Percentiles rank a stretch among this genome's conserved stretches.
Conservation (phyloP, 441 rosid genomes). For the Populus tomentosa region DNA sequence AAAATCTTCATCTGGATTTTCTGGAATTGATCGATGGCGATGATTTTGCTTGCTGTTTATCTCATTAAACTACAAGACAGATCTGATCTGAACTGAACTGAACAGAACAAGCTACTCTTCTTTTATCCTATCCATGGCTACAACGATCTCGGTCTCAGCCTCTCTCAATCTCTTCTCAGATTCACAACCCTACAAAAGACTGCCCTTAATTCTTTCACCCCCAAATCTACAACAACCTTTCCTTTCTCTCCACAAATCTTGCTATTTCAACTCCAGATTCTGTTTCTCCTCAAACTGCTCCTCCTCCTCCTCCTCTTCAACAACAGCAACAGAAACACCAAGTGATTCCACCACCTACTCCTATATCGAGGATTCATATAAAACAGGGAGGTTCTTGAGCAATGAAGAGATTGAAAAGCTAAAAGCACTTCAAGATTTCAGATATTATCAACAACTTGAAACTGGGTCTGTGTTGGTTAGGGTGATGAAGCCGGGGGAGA, state of each 20-base stretch:
- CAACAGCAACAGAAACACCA: slow-evolving; percentile 6
- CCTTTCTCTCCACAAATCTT: slow-evolving; percentile 29
- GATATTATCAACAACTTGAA: slow-evolving; percentile 45
- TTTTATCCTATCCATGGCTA: slow-evolving; percentile 27
- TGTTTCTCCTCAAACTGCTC: slow-evolving; percentile 39
- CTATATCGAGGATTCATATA: slow-evolving; percentile 52
- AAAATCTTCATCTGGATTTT: background rate
- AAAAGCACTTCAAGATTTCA: slow-evolving; percentile 58
- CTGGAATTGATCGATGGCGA: background rate
- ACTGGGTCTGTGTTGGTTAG: slow-evolving; percentile 66
- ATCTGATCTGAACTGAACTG: background rate
- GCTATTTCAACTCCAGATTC: slow-evolving; percentile 34
- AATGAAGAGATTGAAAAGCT: slow-evolving; percentile 70
- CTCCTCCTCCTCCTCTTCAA: slow-evolving; percentile 23
- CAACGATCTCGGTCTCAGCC: slow-evolving; percentile 34
- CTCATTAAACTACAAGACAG: background rate
- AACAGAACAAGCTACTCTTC: background rate
- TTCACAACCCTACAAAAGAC: slow-evolving; percentile 24
- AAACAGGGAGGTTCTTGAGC: slow-evolving; percentile 52
- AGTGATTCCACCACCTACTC: slow-evolving; percentile 24
- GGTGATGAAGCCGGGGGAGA: slow-evolving; percentile 66
- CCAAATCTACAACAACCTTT: slow-evolving; percentile 29
- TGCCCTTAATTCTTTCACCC: slow-evolving; percentile 23
- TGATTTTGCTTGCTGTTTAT: background rate
- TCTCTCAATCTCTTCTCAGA: slow-evolving; percentile 44